Conservation (phyloP, 2,329 filamentous ascomycete genomes). For the Botrytis cinerea region DNA sequence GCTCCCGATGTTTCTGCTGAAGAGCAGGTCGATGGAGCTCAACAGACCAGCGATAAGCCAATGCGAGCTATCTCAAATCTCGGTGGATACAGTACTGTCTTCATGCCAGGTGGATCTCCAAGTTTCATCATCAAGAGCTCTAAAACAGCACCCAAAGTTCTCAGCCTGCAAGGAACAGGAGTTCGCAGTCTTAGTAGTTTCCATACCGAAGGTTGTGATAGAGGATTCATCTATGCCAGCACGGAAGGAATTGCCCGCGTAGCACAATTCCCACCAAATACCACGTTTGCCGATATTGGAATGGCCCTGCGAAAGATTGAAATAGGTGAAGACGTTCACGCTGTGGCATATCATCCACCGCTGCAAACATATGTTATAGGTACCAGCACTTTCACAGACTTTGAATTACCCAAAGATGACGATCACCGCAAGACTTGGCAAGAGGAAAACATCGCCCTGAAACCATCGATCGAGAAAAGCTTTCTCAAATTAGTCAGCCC, state of each 20-base stretch:
- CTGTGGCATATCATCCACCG: constrained; percentile 74
- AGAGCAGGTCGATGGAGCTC: constrained; percentile 52
- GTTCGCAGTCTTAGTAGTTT: constrained; percentile 75
- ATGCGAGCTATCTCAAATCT: constrained; percentile 57
- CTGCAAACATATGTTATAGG: constrained; percentile 76
- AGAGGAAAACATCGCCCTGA: constrained; percentile 62
- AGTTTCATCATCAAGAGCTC: constrained; percentile 82
- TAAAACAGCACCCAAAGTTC: constrained; percentile 71
- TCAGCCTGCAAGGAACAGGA: constrained; percentile 68
- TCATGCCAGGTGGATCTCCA: constrained; percentile 77
- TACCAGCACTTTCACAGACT: constrained; percentile 67
- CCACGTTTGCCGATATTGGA: constrained; percentile 71
- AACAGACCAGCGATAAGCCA: constrained; percentile 45
- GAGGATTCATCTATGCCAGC: constrained; percentile 83
- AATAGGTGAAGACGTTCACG: constrained; percentile 69
- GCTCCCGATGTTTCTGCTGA: constrained; percentile 52
- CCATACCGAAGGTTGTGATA: constrained; percentile 73
- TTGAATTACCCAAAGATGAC: constrained; percentile 84
- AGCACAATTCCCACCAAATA: constrained; percentile 67
- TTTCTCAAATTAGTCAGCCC: constrained; percentile 78
- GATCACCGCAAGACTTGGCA: constrained; percentile 79
- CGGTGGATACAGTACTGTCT: constrained; percentile 78
- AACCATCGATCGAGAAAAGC: constrained; percentile 71
- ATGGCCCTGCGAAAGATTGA: constrained; percentile 73
- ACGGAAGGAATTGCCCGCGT: constrained; percentile 71